phyloP scores from a whole-genome alignment of 108 stramenopile species.

The Heterococcus sp. region DNA sequence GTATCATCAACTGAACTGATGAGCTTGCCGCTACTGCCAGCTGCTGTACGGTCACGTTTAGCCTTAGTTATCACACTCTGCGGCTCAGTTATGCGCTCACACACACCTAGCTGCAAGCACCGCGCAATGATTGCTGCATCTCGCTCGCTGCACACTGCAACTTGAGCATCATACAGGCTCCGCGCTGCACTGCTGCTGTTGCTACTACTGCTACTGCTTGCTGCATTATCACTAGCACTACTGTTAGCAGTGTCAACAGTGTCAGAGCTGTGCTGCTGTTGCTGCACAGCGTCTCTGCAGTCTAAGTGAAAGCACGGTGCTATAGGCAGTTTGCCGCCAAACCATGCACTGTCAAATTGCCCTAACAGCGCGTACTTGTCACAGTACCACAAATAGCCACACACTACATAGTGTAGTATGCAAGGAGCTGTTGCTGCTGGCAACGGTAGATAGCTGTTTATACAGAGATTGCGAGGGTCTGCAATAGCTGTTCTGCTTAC shows the following conservation, averaged over 20 bases:
- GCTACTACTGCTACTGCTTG: not conserved
- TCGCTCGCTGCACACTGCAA: not conserved
- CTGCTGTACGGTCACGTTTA: not conserved
- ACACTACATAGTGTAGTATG: constrained; percentile 46
- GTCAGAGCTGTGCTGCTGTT: not conserved
- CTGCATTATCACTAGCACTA: not conserved
- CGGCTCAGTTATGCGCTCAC: not conserved
- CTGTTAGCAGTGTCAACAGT: not conserved
- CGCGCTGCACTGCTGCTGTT: not conserved
- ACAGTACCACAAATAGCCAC: constrained; percentile 39
- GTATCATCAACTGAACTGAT: not conserved
- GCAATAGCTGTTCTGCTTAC: constrained; percentile 24
- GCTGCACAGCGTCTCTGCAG: constrained; percentile 29
- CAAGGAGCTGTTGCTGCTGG: constrained; percentile 19
- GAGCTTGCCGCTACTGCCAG: not conserved
- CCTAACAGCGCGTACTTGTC: constrained; percentile 48
- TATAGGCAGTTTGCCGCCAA: constrained; percentile 46
- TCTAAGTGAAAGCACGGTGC: constrained; percentile 51
- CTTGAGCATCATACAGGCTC: not conserved
- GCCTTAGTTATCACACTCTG: not conserved
- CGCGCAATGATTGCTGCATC: not conserved
- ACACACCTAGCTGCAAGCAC: not conserved
- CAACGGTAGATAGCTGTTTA: constrained; percentile 3
- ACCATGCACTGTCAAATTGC: constrained; percentile 37
- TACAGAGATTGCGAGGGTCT: constrained; percentile 42